Conservation (phyloP, 1,284 basidiomycete genomes). For the Cerioporus squamosus region DNA sequence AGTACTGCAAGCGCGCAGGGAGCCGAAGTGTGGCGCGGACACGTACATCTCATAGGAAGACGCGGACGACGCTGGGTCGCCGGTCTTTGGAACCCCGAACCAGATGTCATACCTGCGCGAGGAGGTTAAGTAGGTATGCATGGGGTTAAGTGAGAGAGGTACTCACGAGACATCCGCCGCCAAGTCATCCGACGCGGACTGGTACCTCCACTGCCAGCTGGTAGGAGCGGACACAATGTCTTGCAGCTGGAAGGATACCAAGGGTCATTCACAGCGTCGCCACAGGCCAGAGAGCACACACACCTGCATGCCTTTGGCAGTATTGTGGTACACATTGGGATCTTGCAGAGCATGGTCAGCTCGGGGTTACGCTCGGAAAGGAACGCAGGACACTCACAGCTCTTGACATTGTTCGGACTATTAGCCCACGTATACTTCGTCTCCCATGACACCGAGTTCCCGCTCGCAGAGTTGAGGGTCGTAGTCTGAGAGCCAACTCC, state of each 20-base stretch:
- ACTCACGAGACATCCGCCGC: constrained; percentile 60
- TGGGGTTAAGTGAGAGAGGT: not conserved
- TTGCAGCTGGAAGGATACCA: constrained; percentile 37
- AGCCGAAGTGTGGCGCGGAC: too few species aligned
- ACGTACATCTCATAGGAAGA: constrained; percentile 61
- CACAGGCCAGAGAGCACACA: not conserved
- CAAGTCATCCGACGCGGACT: constrained; percentile 48
- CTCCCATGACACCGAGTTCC: constrained; percentile 52
- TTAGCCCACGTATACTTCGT: constrained; percentile 61
- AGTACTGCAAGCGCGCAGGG: not conserved
- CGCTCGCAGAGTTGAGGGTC: constrained; percentile 46
- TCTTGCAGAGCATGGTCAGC: constrained; percentile 16
- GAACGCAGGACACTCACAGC: constrained; percentile 43
- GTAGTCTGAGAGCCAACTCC: constrained; percentile 56
- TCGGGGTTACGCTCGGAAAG: not conserved
- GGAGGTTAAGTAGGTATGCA: not conserved
- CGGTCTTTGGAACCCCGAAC: constrained; percentile 49
- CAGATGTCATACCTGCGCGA: constrained; percentile 56
- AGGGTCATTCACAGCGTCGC: not conserved
- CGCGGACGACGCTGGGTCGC: constrained; percentile 48
- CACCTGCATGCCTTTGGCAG: constrained; percentile 52
- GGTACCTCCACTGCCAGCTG: constrained; percentile 55
- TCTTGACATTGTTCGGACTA: constrained; percentile 57
- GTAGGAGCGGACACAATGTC: constrained; percentile 51
- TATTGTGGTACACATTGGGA: constrained; percentile 49